phyloP scores from a whole-genome alignment of 2,329 filamentous ascomycete genomes.

The Hysterium pulicare region DNA sequence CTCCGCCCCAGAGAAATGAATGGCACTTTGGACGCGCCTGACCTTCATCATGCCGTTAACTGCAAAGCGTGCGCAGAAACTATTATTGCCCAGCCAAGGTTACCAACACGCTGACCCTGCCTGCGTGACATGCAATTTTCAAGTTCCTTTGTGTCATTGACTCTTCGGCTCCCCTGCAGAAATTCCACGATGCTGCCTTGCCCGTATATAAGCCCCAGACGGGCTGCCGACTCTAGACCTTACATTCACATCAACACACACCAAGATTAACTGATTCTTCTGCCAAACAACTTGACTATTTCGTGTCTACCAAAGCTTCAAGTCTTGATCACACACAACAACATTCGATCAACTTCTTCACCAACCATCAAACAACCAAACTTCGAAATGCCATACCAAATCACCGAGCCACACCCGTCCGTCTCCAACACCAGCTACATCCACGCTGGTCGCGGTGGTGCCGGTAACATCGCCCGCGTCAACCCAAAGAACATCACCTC shows the following conservation, averaged over 20 bases:
- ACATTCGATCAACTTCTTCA: conserved; percentile 7
- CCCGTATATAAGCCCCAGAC: conserved; percentile 3
- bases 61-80: no score
- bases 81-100: conserved; percentile 1
- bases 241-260: conserved; percentile 7
- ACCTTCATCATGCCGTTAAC: conserved; percentile 40
- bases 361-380: conserved; percentile 7
- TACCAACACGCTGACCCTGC: conserved; percentile 1
- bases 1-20: conserved; percentile 5
- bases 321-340: conserved; percentile 5
- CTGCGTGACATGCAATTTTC: conserved; percentile 8
- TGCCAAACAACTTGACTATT: neutral
- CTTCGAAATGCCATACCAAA: conserved; percentile 46
- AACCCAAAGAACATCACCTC: conserved; percentile 53
- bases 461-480: conserved; percentile 56
- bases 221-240: neutral
- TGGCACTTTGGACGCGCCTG: conserved; percentile 26
- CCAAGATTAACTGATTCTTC: neutral
- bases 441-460: conserved; percentile 56
- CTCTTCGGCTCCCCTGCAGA: neutral
- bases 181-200: conserved; percentile 4
- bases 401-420: conserved; percentile 61
- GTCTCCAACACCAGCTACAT: conserved; percentile 51
- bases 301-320: neutral
- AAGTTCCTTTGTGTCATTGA: conserved; percentile 3